Base-by-base conservation (phyloP, 805 yeast species). In the Alloascoidea hylecoeti region DNA sequence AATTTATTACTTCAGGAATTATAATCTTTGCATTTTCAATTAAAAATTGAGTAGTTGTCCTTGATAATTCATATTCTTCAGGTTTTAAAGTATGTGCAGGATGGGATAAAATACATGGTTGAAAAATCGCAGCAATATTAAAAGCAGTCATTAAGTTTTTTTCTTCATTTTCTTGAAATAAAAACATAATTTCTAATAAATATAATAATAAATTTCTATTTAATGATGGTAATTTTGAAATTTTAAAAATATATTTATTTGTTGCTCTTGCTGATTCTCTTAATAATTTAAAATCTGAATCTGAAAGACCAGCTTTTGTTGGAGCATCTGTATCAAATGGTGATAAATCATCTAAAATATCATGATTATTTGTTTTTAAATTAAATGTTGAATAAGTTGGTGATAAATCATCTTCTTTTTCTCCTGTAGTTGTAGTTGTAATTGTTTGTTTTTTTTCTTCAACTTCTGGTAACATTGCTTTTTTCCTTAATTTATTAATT, bases 61-160 rank as follows among this genome's bases (percentile, higher is more conserved):
- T 79, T 4, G 86, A 78, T 34, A 81, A 58, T 5, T 81, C 86
- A 53, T 82, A 82, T 52, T 82, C 89, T 19, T 72, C 78, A 1
- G 94, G 94, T 33, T 78, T 75, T 72, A 82, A 67, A 53, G 82
- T 92, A 52, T 82, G 92, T 46, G 67, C 69, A 3, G 92, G 86
- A 53, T 82, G 94, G 12, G 85, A 78, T 39, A 82, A 57, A n/a
- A 82, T 75, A 3, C 89, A 79, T 4, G 94, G 94, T 55, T 82
- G 94, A 55, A 82, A 82, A 44, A 82, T 78, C 1, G 92, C 88
- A 3, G 94, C 86, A 45, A 82, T 58, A 52, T 82, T 82, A 48
- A 82, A 69, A 2, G 85, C 76, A 3, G 86, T 70, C 94, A 82
- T 82, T 48, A 79, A 59, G 52, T 81, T 82, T 39, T 70, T 70